Base-by-base conservation (phyloP, 768 basidiomycete species). In the Tulasnella sp. region DNA sequence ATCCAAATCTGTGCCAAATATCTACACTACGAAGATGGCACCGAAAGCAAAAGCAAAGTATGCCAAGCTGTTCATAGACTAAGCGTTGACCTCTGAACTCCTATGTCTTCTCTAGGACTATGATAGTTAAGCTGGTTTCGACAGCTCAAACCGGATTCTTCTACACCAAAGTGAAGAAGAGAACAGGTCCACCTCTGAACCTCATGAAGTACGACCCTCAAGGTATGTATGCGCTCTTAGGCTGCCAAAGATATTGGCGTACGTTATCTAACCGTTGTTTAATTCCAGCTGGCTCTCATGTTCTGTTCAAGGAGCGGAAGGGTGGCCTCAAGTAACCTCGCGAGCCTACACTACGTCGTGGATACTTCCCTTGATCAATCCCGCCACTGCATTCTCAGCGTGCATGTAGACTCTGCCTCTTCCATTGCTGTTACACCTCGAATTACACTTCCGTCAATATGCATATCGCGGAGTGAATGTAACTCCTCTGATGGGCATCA, bases 131-230 rank as follows among this genome's bases (percentile, higher is more conserved):
- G 50, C 50, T 59, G 21, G 58, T 59, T 24, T 59, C 58, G 7
- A 59, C 58, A 5, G 58, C 58, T 10, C 58, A 59, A 17, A 59
- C 58, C 8, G 58, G 58, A 9, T 59, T 34, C 47, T 59, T 59
- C 42, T 59, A 59, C 21, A 51, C 58, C 3, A 59, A 59, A 23
- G 47, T 59, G 21, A 32, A 43, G 34, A 49, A 51, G 42, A 50
- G 58, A 4, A 41, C 45, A 29, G 58, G 58, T 19, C 58, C 58
- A 23, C 29, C 58, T 15, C 47, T 59, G 29, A 59, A 41, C 34
- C 34, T 59, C 11, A 59, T 59, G 58, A 59, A 59, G 32, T 59
- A 59, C 42, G 58, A 59, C 50, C 58, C 58, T 7, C 5, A 59
- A 51, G 58, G 58, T 51, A 51, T 3, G 50, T 42, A 8, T 10